Evolutionary conservation across 306 rosid species (phyloP).

Genomic region (Prunus campanulata): DNA sequence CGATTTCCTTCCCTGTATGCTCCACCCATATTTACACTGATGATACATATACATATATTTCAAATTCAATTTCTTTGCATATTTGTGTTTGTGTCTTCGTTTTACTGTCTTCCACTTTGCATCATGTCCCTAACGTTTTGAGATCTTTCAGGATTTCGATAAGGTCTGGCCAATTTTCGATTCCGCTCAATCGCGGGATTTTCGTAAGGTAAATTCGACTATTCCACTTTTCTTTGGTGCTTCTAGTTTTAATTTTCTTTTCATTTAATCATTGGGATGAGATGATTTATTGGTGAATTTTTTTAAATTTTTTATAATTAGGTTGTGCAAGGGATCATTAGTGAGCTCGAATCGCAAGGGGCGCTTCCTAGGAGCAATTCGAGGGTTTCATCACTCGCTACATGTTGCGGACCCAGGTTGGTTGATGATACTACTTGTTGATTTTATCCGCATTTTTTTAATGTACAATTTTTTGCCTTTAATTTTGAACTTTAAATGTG

Average conservation of each 20-base stretch:
- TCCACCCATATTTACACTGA: neutral
- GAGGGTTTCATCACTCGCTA: conserved; percentile 96
- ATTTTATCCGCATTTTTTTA: neutral
- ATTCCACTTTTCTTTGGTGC: neutral
- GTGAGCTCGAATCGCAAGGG: conserved; percentile 99
- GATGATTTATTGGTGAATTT: conserved; percentile 19
- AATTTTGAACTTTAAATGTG: neutral
- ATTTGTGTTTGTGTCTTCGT: neutral
- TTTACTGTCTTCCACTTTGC: conserved; percentile 23
- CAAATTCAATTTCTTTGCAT: neutral
- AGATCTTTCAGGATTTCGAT: conserved; percentile 85
- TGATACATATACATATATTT: neutral
- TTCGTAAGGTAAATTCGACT: conserved; percentile 67
- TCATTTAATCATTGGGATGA: neutral
- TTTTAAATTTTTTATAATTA: conserved; percentile 22
- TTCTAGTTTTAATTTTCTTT: neutral
- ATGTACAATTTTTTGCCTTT: neutral
- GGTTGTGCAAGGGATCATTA: conserved; percentile 96
- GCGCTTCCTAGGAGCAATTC: conserved; percentile 98
- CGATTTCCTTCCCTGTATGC: neutral
- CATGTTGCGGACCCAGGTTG: conserved; percentile 99
- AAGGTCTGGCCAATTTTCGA: conserved; percentile 99
- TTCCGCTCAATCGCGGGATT: conserved; percentile 94
- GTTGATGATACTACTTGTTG: conserved; percentile 18
- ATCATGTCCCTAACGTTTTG: neutral